Evolutionary conservation across 257 asterid genomes (phyloP).

Genomic region (Solanum pennellii): DNA sequence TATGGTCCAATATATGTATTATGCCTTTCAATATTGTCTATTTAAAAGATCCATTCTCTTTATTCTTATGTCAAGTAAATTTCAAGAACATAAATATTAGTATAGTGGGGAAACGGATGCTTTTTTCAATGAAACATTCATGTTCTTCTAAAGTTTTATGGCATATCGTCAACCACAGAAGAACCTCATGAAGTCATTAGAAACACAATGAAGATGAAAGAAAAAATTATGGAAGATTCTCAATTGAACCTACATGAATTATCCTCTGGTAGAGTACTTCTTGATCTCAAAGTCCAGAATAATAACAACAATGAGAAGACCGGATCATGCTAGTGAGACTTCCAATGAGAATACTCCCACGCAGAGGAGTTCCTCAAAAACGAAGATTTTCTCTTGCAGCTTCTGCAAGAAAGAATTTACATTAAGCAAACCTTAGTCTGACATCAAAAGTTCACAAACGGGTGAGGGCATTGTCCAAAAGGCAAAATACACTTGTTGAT

Average conservation of each 20-base stretch:
- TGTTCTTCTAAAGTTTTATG: constrained; percentile 36
- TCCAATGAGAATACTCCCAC: constrained; percentile 2
- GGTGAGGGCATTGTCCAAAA: neutral
- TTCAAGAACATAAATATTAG: neutral
- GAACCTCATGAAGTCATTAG: neutral
- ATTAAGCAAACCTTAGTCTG: constrained; percentile 36
- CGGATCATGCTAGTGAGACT: neutral
- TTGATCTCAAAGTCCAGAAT: constrained; percentile 31
- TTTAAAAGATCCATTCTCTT: neutral
- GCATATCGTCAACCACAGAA: constrained; percentile 22
- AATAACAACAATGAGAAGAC: neutral
- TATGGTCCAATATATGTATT: too few relatives aligned
- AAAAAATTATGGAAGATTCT: neutral
- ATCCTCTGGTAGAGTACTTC: neutral
- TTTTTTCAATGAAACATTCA: neutral
- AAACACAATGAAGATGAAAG: constrained; percentile 1
- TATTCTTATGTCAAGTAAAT: neutral
- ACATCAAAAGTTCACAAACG: neutral
- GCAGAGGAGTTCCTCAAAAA: neutral
- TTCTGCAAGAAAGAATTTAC: constrained; percentile 7
- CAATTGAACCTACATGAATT: neutral
- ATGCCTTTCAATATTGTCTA: too few relatives aligned
- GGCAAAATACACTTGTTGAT: too few relatives aligned
- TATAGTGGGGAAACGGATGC: neutral
- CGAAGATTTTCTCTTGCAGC: constrained; percentile 34